Base-by-base conservation (phyloP, 1,139 yeast species). In the Taphrina deformans region DNA sequence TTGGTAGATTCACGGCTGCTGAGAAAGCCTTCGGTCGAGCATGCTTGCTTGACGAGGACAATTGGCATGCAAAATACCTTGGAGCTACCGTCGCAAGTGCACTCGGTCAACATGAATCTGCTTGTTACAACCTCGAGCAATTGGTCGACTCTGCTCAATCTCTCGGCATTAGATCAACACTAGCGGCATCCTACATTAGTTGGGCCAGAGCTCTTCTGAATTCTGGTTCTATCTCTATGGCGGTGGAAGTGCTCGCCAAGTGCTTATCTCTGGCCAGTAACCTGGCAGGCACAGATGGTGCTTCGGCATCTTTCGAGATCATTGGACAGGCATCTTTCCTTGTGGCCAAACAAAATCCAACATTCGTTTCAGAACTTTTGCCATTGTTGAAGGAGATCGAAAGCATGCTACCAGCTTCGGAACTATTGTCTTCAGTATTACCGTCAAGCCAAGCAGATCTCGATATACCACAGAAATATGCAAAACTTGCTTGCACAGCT, bases 1-100 rank as follows among this genome's bases (percentile, higher is more conserved):
- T 96, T 75, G 99, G 99, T 4, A 81, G 97, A 69, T 79, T 86
- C 58, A 93, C 88, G 67, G 96, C 98, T 1, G 90, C 97, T 0
- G 81, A 83, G 7, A 91, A 88, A 73, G 97, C 95, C 1, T 89
- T 91, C 71, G 80, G 79, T 45, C 85, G 85, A 68, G 90, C 93
- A 0, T 72, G 83, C 48, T 78, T 79, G 26, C 71, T 88, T 18
- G 82, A 83, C 40, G 79, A 83, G 0, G 71, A 74, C 1, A 82
- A 80, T 68, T 85, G 89, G 87, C 81, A 83, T 59, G 86, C 89
- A 0, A 77, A 79, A 41, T 89, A 86, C 71, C 80, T 89, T 74
- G 77, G 87, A 56, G 96, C 96, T 0, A 77, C 81, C 31, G 87
- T 88, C 0, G 79, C 83, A 41, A 74, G 82, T 9, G 79, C 78